phyloP scores from a whole-genome alignment of 2,329 filamentous ascomycete genomes.

The Pyricularia sp. region DNA sequence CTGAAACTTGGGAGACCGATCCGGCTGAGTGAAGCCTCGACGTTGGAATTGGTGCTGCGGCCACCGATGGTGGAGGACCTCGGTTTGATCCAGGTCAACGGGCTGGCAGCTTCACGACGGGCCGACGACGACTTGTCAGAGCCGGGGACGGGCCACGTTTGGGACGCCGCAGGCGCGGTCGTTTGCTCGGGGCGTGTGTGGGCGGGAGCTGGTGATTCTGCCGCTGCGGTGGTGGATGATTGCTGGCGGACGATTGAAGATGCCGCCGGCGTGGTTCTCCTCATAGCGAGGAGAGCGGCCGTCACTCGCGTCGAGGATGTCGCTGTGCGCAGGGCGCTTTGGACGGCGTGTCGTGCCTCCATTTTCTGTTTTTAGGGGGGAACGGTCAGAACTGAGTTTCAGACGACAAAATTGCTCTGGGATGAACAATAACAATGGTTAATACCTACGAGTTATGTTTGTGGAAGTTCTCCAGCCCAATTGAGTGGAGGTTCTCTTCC shows the following conservation, averaged over 20 bases:
- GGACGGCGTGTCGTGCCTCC: constrained; percentile 5
- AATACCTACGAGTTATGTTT: neutral
- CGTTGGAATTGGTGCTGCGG: neutral
- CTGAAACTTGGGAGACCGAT: neutral
- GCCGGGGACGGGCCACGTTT: neutral
- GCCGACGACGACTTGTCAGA: neutral
- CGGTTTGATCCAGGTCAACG: neutral
- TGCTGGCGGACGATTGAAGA: neutral
- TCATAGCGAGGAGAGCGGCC: neutral
- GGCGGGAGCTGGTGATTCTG: neutral
- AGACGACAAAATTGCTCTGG: neutral
- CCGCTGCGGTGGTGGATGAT: neutral
- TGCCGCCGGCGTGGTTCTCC: neutral
- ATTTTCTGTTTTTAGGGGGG: neutral
- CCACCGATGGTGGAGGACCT: neutral
- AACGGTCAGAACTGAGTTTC: neutral
- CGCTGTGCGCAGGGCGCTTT: constrained; percentile 1
- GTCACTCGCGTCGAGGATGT: neutral
- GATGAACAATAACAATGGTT: neutral
- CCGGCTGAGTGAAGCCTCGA: neutral
- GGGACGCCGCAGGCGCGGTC: neutral
- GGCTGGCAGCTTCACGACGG: neutral
- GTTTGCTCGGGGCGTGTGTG: neutral
- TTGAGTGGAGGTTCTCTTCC: neutral
- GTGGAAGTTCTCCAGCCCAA: neutral